These are phyloP conservation scores for Coemansia sp. DNA, from an alignment of 192 early-diverging fungal species.

Conservation along the genomic window DNA sequence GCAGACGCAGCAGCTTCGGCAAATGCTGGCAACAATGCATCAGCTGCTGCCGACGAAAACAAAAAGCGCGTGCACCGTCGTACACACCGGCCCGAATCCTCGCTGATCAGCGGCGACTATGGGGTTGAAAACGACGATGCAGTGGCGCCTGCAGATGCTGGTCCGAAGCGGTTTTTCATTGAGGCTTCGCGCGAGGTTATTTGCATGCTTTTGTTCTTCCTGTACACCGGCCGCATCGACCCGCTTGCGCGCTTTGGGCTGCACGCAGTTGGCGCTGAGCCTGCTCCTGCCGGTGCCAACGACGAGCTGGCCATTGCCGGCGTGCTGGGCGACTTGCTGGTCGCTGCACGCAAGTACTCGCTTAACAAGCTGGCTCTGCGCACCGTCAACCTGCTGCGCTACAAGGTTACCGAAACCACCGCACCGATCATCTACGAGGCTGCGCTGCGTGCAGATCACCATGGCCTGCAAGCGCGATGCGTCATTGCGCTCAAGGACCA, in stretches of 20 bases:
- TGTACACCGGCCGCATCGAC: conserved; percentile 69
- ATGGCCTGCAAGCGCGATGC: conserved; percentile 61
- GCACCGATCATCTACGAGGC: conserved; percentile 72
- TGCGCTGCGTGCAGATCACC: conserved; percentile 66
- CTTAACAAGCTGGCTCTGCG: conserved; percentile 61
- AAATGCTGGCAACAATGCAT: conserved; percentile 5
- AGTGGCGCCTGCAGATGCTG: conserved; percentile 19
- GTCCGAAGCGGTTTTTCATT: conserved; percentile 34
- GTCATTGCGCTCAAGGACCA: conserved; percentile 38
- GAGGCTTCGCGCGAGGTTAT: conserved; percentile 58
- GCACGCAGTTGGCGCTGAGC: conserved; percentile 28
- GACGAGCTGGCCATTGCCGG: conserved; percentile 32
- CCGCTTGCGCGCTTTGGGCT: conserved; percentile 69
- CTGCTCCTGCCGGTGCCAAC: conserved; percentile 5
- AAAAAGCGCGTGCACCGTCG: conserved; percentile 6
- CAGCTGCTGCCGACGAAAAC: conserved; percentile 11
- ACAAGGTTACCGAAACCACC: conserved; percentile 61
- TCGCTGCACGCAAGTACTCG: conserved; percentile 64
- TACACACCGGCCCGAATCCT: conserved; percentile 35
- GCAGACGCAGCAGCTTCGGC: conserved; percentile 11
- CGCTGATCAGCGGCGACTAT: conserved; percentile 31
- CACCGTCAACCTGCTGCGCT: conserved; percentile 62
- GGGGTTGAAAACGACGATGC: conserved; percentile 16
- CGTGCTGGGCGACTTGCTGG: conserved; percentile 66
- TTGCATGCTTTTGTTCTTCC: conserved; percentile 65